phyloP scores from a whole-genome alignment of 2,329 filamentous ascomycete genomes.

The Dothideomycetes sp. region DNA sequence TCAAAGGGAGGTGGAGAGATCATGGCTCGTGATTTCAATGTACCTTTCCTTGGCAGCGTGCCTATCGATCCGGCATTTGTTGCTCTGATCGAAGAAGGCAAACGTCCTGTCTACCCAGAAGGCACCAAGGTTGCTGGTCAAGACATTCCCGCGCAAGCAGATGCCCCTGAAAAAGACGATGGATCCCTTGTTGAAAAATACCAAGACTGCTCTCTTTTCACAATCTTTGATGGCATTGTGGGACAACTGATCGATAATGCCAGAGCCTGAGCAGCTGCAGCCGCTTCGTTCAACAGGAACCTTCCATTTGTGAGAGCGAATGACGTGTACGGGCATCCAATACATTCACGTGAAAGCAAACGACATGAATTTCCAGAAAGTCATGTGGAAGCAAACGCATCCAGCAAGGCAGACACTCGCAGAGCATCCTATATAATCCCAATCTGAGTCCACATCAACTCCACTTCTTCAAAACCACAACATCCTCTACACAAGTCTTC shows the following conservation, averaged over 20 bases:
- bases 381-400: too few relatives aligned
- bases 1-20: slow-evolving; percentile 79
- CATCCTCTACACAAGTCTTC: too few relatives aligned
- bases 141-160: slow-evolving; percentile 30
- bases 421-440: too few relatives aligned
- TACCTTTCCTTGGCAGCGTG: slow-evolving; percentile 75
- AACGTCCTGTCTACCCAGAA: slow-evolving; percentile 57
- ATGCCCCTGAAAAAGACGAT: slow-evolving; percentile 25
- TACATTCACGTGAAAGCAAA: too few relatives aligned
- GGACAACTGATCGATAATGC: slow-evolving; percentile 19
- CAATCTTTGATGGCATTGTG: slow-evolving; percentile 57
- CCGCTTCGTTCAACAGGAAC: too few relatives aligned
- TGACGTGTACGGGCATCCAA: too few relatives aligned
- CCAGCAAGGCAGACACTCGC: too few relatives aligned
- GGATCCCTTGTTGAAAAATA: slow-evolving; percentile 61
- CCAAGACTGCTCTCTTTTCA: slow-evolving; percentile 57
- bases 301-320: too few relatives aligned
- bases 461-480: too few relatives aligned
- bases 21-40: slow-evolving; percentile 79
- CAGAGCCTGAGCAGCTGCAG: too few relatives aligned
- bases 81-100: slow-evolving; percentile 67
- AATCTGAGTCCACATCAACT: too few relatives aligned
- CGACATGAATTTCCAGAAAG: too few relatives aligned
- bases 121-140: slow-evolving; percentile 55
- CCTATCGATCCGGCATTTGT: slow-evolving; percentile 93